Percentiles rank a stretch among this genome's conserved stretches.
These are phyloP conservation scores for Cordyceps pruinosa DNA, from an alignment of 2,329 filamentous ascomycete genomes.

Conservation along the genomic window DNA sequence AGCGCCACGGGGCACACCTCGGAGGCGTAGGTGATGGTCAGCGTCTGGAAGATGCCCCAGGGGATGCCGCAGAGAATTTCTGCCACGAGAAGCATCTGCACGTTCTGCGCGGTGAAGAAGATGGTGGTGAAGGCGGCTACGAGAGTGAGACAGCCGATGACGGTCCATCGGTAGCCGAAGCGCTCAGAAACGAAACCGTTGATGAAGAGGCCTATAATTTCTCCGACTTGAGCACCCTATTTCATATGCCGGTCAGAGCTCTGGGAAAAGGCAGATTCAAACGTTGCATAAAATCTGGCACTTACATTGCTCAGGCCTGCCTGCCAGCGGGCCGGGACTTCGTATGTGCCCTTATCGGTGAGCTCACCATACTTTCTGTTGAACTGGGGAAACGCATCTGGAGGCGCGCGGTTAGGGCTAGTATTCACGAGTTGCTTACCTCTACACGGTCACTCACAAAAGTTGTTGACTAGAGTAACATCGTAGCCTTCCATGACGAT, in stretches of 20 bases:
- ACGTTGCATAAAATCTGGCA: background rate
- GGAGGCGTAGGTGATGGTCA: slow-evolving; percentile 60
- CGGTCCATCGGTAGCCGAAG: slow-evolving; percentile 61
- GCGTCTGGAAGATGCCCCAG: slow-evolving; percentile 53
- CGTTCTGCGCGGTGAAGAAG: slow-evolving; percentile 57
- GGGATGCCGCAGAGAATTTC: slow-evolving; percentile 59
- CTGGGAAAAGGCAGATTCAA: background rate
- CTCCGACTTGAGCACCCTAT: slow-evolving; percentile 49
- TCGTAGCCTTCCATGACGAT: slow-evolving; percentile 93
- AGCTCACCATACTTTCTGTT: slow-evolving; percentile 46
- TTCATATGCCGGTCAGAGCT: slow-evolving; percentile 18
- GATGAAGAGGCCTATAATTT: slow-evolving; percentile 59
- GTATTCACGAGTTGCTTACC: background rate
- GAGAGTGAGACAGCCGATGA: slow-evolving; percentile 49
- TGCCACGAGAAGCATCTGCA: slow-evolving; percentile 51
- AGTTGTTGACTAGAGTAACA: slow-evolving; percentile 72
- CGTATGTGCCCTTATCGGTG: slow-evolving; percentile 33
- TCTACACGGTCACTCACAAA: slow-evolving; percentile 42
- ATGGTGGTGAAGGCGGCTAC: slow-evolving; percentile 53
- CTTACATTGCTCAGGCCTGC: slow-evolving; percentile 50
- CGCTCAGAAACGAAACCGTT: slow-evolving; percentile 60
- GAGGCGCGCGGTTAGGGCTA: background rate
- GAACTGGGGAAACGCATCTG: slow-evolving; percentile 50
- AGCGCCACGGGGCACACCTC: slow-evolving; percentile 68
- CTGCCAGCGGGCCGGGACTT: slow-evolving; percentile 57